A percentile compares a stretch with the other conserved stretches of the same genome.
Evolutionary conservation across 2,329 filamentous ascomycete genomes (phyloP).

Genomic region (Berkeleyomyces rouxiae): DNA sequence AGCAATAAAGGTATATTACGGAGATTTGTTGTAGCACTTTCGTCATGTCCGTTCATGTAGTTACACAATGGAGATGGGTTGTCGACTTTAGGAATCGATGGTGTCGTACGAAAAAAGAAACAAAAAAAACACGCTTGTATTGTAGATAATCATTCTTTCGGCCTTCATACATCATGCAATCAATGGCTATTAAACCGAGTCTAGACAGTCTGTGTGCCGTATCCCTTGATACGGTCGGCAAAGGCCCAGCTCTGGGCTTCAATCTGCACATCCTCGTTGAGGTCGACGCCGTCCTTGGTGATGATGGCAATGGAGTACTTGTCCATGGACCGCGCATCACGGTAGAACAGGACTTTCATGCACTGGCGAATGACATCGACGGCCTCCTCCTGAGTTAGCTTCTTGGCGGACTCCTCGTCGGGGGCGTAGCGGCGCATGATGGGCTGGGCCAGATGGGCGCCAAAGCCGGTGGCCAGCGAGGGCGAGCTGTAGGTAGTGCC

Average conservation of each 20-base stretch:
- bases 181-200: background rate
- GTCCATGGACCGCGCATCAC: slow-evolving; percentile 85
- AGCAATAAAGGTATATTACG: too few relatives aligned
- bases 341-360: slow-evolving; percentile 97
- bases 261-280: slow-evolving; percentile 72
- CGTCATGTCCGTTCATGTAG: background rate
- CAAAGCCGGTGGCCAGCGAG: slow-evolving; percentile 83
- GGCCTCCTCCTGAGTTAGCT: slow-evolving; percentile 61
- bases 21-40: background rate
- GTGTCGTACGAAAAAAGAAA: background rate
- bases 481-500: slow-evolving; percentile 83
- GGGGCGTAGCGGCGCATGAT: slow-evolving; percentile 72
- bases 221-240: slow-evolving; percentile 84
- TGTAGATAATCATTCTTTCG: slow-evolving; percentile 4
- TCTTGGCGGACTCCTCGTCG: slow-evolving; percentile 60
- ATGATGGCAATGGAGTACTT: slow-evolving; percentile 82
- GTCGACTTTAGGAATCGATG: background rate
- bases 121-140: slow-evolving; percentile 11
- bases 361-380: slow-evolving; percentile 73
- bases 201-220: slow-evolving; percentile 66
- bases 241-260: slow-evolving; percentile 98
- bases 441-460: slow-evolving; percentile 80
- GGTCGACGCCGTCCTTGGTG: slow-evolving; percentile 72
- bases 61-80: too few relatives aligned
- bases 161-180: background rate